Percentiles rank a stretch among this genome's conserved stretches.
Evolutionary conservation across 768 basidiomycete genomes (phyloP).

Genomic region (Clathrus columnatus): DNA sequence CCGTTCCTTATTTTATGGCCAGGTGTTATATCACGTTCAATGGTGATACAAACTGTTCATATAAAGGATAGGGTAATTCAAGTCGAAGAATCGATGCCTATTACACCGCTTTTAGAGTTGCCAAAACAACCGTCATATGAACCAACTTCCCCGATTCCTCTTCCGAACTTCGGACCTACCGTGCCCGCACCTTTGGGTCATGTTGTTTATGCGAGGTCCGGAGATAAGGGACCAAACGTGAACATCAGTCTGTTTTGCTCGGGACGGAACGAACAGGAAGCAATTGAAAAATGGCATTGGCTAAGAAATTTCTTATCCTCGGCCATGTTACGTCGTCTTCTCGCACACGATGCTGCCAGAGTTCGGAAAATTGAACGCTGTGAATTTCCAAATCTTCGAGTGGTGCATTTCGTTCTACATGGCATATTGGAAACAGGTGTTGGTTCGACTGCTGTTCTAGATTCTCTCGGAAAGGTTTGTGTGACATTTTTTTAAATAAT

Average conservation of each 20-base stretch:
- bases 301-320: conserved; percentile 1
- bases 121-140: conserved; percentile 7
- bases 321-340: background rate
- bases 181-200: conserved; percentile 1
- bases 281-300: conserved; percentile 1
- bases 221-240: conserved; percentile 7
- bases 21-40: background rate
- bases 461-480: conserved; percentile 5
- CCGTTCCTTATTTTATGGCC: conserved; percentile 4
- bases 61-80: background rate
- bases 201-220: conserved; percentile 4
- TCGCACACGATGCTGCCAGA: background rate
- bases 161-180: conserved; percentile 1
- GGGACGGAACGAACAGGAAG: background rate
- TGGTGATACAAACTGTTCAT: background rate
- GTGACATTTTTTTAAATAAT: background rate
- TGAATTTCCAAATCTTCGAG: background rate
- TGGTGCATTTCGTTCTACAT: conserved; percentile 5
- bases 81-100: background rate
- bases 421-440: conserved; percentile 2
- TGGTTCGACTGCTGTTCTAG: background rate
- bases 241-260: conserved; percentile 4
- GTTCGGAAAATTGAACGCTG: conserved; percentile 1
- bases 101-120: background rate
- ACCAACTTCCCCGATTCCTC: conserved; percentile 1